Percentiles rank a stretch among this genome's conserved stretches.
phyloP scores from a whole-genome alignment of 768 basidiomycete genomes.

The Bullera alba region DNA sequence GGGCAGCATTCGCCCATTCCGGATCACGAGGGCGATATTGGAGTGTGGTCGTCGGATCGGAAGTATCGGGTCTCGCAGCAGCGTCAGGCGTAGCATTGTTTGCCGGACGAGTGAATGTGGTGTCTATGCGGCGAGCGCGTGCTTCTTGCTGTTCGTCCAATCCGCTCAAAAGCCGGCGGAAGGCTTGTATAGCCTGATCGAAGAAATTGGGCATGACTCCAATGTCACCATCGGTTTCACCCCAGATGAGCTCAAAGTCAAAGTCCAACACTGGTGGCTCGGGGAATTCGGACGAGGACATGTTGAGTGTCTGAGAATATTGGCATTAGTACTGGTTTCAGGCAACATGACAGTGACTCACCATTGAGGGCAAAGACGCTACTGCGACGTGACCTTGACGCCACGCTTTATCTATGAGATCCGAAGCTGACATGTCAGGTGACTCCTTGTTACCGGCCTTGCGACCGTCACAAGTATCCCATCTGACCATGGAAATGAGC shows the following conservation, averaged over 20 bases:
- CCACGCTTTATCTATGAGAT: constrained; percentile 22
- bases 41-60: neutral
- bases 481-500: constrained; percentile 12
- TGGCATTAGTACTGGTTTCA: neutral
- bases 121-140: constrained; percentile 4
- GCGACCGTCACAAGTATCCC: constrained; percentile 22
- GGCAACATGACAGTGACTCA: constrained; percentile 11
- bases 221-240: constrained; percentile 29
- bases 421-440: constrained; percentile 12
- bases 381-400: constrained; percentile 20
- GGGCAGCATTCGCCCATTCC: constrained; percentile 2
- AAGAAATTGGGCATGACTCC: constrained; percentile 30
- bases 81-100: neutral
- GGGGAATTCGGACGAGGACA: constrained; percentile 29
- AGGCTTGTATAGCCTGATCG: constrained; percentile 18
- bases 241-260: constrained; percentile 35
- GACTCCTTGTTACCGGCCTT: constrained; percentile 14
- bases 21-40: constrained; percentile 1
- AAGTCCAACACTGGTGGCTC: constrained; percentile 23
- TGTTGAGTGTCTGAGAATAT: constrained; percentile 21
- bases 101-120: neutral
- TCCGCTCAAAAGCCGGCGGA: constrained; percentile 22
- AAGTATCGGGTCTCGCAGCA: no score
- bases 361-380: constrained; percentile 28
- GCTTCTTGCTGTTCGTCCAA: constrained; percentile 26